Evolutionary conservation across 768 basidiomycete genomes (phyloP), one percentile per base, ranked within the genome.

Genomic region (Mycena haematopus): DNA sequence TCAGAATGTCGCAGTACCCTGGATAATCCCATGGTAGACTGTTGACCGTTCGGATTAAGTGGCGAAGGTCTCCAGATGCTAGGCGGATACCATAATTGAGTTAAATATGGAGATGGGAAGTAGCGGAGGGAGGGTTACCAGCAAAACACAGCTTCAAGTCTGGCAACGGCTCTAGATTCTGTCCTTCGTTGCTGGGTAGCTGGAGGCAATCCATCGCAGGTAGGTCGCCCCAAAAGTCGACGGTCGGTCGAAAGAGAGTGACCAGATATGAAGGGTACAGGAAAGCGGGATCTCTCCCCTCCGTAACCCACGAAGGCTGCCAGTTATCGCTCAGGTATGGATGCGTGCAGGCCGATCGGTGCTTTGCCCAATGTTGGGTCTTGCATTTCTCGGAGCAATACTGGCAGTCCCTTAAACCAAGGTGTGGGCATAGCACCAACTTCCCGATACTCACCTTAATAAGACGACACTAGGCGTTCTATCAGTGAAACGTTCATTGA

Each of bases 1-100:
- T 25, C 9, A 81, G 21, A 44, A 81, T 71, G 47, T 80, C 74
- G 59, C 78, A 73, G 53, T 71, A 76, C 10, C 80, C 79, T 0
- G 65, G 40, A 54, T 78, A 80, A 38, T 72, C 70, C 31, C 64
- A 67, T 6, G 80, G 79, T 19, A 82, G 68, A 36, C 65, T 68
- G 63, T 81, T 82, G 35, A 77, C 64, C 6, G 74, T 74, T 42
- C 65, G 70, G 50, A 75, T 67, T n/a, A 75, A 55, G 61, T 73
- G 75, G 33, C 75, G 72, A 50, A 76, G 40, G 17, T 75, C 74
- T 14, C 73, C 70, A 17, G 71, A 72, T 2, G 71, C 72, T 74
- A 35, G 15, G 47, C 29, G 29, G 14, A 53, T n/a, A n/a, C 22
- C 17, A 36, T n/a, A 6, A 35, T 10, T 29, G 10, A 31, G 56